Conservation (phyloP, 768 basidiomycete species). For the Tremella fuciformis region DNA sequence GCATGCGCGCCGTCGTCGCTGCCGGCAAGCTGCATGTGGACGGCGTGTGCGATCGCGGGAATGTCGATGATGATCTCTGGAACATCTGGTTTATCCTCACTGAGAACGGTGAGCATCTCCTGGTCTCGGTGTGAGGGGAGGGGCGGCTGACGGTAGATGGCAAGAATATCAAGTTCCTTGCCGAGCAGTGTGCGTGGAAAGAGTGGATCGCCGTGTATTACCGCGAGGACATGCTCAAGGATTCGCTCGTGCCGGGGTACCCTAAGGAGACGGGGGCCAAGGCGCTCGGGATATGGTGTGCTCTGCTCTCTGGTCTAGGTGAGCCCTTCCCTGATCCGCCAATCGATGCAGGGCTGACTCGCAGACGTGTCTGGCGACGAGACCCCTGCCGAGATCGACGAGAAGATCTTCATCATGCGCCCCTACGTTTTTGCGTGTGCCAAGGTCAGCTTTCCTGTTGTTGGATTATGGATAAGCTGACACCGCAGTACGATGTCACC, state of each 20-base stretch:
- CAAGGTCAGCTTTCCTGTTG: slow-evolving; percentile 35
- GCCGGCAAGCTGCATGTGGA: slow-evolving; percentile 16
- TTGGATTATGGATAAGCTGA: slow-evolving; percentile 6
- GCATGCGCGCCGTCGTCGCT: slow-evolving; percentile 31
- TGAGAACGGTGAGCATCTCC: slow-evolving; percentile 42
- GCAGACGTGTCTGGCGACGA: slow-evolving; percentile 37
- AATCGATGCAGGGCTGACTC: slow-evolving; percentile 10
- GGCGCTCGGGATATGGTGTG: slow-evolving; percentile 47
- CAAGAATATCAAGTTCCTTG: slow-evolving; percentile 40
- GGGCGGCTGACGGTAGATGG: slow-evolving; percentile 30
- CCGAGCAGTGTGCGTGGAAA: slow-evolving; percentile 37
- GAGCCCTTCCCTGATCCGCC: slow-evolving; percentile 2
- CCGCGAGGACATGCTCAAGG: slow-evolving; percentile 44
- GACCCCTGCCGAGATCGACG: slow-evolving; percentile 48
- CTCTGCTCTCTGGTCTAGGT: slow-evolving; percentile 36
- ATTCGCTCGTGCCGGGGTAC: slow-evolving; percentile 51
- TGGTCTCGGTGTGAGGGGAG: too few relatives aligned
- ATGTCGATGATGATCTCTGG: slow-evolving; percentile 42
- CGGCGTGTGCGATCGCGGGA: slow-evolving; percentile 20
- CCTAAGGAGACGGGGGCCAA: slow-evolving; percentile 47
- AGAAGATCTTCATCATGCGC: slow-evolving; percentile 53
- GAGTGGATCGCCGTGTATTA: slow-evolving; percentile 45
- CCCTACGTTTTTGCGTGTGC: slow-evolving; percentile 55
- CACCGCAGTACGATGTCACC: slow-evolving; percentile 35
- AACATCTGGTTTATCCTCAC: slow-evolving; percentile 48